These are phyloP conservation scores for Penicillium manginii DNA, from an alignment of 495 filamentous ascomycete genomes.

Conservation along the genomic window DNA sequence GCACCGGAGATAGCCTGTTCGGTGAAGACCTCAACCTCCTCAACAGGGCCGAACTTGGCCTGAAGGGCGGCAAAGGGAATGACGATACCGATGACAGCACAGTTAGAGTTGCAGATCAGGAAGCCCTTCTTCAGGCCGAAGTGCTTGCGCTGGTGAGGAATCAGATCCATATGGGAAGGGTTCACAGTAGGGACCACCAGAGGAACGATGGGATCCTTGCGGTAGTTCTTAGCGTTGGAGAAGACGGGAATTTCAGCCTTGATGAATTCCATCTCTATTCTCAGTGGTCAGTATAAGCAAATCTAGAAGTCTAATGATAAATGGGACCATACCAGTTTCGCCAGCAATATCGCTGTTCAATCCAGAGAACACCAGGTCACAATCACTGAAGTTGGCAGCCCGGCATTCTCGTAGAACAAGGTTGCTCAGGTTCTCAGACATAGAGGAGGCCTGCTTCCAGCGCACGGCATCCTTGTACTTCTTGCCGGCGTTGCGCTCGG, in stretches of 20 bases:
- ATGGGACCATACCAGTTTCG: slow-evolving; percentile 62
- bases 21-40: slow-evolving; percentile 80
- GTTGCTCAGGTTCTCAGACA: slow-evolving; percentile 67
- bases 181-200: slow-evolving; percentile 87
- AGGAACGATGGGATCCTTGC: slow-evolving; percentile 79
- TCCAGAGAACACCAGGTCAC: slow-evolving; percentile 89
- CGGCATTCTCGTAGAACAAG: slow-evolving; percentile 76
- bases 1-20: slow-evolving; percentile 86
- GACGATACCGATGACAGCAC: slow-evolving; percentile 85
- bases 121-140: slow-evolving; percentile 75
- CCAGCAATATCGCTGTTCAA: slow-evolving; percentile 83
- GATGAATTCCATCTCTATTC: slow-evolving; percentile 75
- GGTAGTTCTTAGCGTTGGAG: slow-evolving; percentile 90
- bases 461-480: slow-evolving; percentile 79
- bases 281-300: neutral
- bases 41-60: slow-evolving; percentile 73
- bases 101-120: slow-evolving; percentile 89
- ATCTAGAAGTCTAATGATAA: too few species aligned
- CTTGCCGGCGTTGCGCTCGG: slow-evolving; percentile 77
- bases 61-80: slow-evolving; percentile 86
- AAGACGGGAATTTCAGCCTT: slow-evolving; percentile 79
- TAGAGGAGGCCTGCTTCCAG: slow-evolving; percentile 81
- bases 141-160: slow-evolving; percentile 72
- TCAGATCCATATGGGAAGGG: slow-evolving; percentile 73
- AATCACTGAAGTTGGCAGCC: slow-evolving; percentile 74